phyloP scores from a whole-genome alignment of 768 basidiomycete genomes.

The Wakefieldia striispora region DNA sequence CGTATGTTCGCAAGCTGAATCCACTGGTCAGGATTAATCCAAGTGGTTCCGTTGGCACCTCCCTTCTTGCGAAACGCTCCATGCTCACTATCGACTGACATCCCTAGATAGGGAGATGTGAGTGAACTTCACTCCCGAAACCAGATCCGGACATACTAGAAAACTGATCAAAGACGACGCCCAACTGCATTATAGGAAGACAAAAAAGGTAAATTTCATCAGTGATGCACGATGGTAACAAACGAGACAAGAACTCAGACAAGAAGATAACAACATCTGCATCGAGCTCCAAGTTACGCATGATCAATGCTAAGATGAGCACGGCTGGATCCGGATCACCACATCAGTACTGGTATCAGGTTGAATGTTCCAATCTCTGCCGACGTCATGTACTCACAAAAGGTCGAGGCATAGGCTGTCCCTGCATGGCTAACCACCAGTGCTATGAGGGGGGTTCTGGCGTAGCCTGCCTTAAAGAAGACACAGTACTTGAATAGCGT shows the following conservation, averaged over 20 bases:
- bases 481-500: constrained; percentile 20
- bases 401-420: constrained; percentile 3
- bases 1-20: background rate
- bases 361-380: too few relatives aligned
- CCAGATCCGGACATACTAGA: constrained; percentile 5
- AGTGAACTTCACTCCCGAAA: background rate
- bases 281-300: background rate
- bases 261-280: background rate
- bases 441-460: constrained; percentile 17
- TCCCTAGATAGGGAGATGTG: constrained; percentile 11
- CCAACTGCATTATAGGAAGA: constrained; percentile 9
- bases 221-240: background rate
- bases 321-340: background rate
- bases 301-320: background rate
- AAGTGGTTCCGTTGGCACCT: background rate
- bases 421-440: constrained; percentile 19
- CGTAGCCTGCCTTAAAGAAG: constrained; percentile 12
- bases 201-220: background rate
- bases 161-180: constrained; percentile 8
- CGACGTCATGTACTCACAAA: constrained; percentile 7
- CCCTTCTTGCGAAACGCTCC: constrained; percentile 18
- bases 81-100: constrained; percentile 25
- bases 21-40: constrained; percentile 9
- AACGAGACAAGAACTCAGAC: background rate
- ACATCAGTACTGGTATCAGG: background rate